These are phyloP conservation scores for Pulveroboletus ravenelii DNA, from an alignment of 768 basidiomycete species.

Conservation along the genomic window DNA sequence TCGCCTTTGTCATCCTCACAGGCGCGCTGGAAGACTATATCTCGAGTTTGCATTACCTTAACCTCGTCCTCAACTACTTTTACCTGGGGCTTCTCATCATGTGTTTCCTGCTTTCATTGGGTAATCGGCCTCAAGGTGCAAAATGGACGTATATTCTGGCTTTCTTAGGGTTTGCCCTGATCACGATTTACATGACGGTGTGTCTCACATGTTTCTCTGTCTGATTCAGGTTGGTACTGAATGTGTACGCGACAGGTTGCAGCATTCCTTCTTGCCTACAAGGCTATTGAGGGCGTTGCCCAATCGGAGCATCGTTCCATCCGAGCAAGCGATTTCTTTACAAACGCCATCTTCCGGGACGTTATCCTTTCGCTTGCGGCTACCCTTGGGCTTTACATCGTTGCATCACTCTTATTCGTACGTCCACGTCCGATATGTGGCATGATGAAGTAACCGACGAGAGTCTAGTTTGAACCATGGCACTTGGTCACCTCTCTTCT, in stretches of 20 bases:
- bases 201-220: slow-evolving; percentile 18
- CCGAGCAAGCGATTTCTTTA: slow-evolving; percentile 57
- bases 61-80: slow-evolving; percentile 76
- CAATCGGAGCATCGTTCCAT: slow-evolving; percentile 43
- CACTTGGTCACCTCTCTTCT: slow-evolving; percentile 96
- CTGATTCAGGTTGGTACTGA: slow-evolving; percentile 2
- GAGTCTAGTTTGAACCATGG: slow-evolving; percentile 87
- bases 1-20: slow-evolving; percentile 77
- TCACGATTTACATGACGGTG: slow-evolving; percentile 97
- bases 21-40: slow-evolving; percentile 64
- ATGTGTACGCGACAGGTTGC: slow-evolving; percentile 45
- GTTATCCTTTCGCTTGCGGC: slow-evolving; percentile 83
- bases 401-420: slow-evolving; percentile 81
- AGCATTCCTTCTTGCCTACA: slow-evolving; percentile 78
- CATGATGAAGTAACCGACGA: background rate
- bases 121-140: slow-evolving; percentile 88
- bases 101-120: slow-evolving; percentile 84
- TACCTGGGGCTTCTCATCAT: slow-evolving; percentile 84
- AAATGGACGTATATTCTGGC: slow-evolving; percentile 84
- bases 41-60: slow-evolving; percentile 63
- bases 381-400: slow-evolving; percentile 84
- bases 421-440: slow-evolving; percentile 30
- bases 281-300: slow-evolving; percentile 64
- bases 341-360: slow-evolving; percentile 77
- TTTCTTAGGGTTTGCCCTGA: slow-evolving; percentile 80